A percentile compares a stretch with the other conserved stretches of the same genome.
Conservation (phyloP, 108 stramenopile genomes). For the Pseudonitzschia pungens region DNA sequence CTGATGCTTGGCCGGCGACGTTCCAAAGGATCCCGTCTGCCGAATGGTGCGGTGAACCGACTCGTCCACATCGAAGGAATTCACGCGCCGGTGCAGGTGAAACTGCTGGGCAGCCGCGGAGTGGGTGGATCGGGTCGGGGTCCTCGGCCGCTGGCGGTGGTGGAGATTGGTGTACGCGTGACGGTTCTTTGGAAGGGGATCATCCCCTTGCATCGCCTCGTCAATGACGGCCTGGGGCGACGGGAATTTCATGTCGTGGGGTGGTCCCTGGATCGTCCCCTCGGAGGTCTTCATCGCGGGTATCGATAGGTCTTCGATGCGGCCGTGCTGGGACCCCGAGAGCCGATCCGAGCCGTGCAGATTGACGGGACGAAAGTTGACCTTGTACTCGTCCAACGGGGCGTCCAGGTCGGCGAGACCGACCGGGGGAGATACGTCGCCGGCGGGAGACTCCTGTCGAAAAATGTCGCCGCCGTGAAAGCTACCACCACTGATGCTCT, state of each 20-base stretch:
- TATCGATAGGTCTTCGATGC: background rate
- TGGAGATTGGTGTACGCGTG: background rate
- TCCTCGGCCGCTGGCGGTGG: background rate
- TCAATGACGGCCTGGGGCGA: constrained; percentile 16
- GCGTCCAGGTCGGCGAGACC: constrained; percentile 2
- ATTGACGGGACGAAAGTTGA: background rate
- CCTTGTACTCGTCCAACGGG: background rate
- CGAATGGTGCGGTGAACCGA: background rate
- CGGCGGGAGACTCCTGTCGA: background rate
- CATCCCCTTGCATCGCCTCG: constrained; percentile 13
- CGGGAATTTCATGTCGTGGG: background rate
- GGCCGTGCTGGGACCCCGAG: too few species aligned
- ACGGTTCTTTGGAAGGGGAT: background rate
- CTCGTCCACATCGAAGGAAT: constrained; percentile 10
- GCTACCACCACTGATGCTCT: background rate
- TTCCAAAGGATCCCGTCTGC: background rate
- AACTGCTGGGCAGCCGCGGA: background rate
- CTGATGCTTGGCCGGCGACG: background rate
- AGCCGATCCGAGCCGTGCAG: background rate
- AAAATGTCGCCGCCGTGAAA: background rate
- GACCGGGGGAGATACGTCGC: background rate
- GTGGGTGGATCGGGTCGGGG: constrained; percentile 9
- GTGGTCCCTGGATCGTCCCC: background rate
- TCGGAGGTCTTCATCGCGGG: background rate
- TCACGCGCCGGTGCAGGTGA: constrained; percentile 9